Percentiles rank a stretch among this genome's conserved stretches.
Evolutionary conservation across 2,329 filamentous ascomycete genomes (phyloP).

Genomic region (Teratosphaeria nubilosa): DNA sequence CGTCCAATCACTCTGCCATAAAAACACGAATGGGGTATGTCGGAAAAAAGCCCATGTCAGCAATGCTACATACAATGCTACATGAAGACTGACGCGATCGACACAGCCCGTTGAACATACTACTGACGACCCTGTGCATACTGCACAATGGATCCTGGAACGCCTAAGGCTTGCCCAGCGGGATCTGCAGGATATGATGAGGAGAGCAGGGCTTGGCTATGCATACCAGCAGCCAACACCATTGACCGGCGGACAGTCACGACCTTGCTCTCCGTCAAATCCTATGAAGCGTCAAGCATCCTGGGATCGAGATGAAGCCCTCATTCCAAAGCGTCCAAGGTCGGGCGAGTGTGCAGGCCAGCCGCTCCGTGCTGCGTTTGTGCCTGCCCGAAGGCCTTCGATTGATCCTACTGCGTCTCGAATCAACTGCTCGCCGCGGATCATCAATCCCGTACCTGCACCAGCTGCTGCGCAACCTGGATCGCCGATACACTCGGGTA

Average conservation of each 20-base stretch:
- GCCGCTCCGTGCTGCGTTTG: background rate
- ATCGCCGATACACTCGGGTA: slow-evolving; percentile 10
- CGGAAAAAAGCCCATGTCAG: background rate
- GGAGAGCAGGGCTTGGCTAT: background rate
- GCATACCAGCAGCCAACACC: slow-evolving; percentile 1
- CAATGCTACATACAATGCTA: background rate
- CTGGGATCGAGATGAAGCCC: slow-evolving; percentile 11
- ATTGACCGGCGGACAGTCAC: background rate
- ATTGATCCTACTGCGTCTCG: slow-evolving; percentile 5
- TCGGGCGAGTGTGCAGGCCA: slow-evolving; percentile 10
- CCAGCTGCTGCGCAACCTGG: slow-evolving; percentile 12
- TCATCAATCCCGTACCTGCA: slow-evolving; percentile 11
- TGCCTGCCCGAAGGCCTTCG: slow-evolving; percentile 9
- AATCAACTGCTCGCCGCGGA: slow-evolving; percentile 12
- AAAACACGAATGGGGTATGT: slow-evolving; percentile 7
- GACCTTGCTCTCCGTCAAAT: slow-evolving; percentile 7
- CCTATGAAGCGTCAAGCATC: slow-evolving; percentile 11
- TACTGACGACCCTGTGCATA: slow-evolving; percentile 8
- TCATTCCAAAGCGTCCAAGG: slow-evolving; percentile 11
- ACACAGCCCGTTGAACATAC: slow-evolving; percentile 10
- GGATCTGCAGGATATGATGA: slow-evolving; percentile 9
- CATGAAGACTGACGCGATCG: background rate
- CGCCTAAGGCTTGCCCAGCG: slow-evolving; percentile 9
- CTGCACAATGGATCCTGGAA: slow-evolving; percentile 18
- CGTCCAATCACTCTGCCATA: slow-evolving; percentile 8